Evolutionary conservation across 1,139 yeast species (phyloP), one percentile per base, ranked within the genome.

Genomic region (Pichia sp.): DNA sequence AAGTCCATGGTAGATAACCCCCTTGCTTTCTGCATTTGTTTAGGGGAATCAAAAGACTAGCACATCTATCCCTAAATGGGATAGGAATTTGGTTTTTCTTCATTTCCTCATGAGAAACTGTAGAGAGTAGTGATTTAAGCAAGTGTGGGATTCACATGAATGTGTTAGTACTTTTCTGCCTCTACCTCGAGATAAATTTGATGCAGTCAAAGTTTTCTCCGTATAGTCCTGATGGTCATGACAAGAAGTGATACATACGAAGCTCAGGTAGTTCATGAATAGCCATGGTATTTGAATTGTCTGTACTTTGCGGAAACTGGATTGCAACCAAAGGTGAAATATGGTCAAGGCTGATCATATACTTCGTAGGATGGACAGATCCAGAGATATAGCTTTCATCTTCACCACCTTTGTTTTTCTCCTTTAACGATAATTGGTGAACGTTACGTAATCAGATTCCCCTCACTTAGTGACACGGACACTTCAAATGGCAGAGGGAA

Each of bases 1-100:
- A 89, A 66, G 81, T 84, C 85, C 85, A 82, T 34, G 87, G 87
- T 67, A 81, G 59, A 62, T 72, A 81, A 66, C 74, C 71, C n/a
- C 78, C 76, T 60, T 80, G 83, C 54, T 74, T 71, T 57, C 86
- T 78, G 67, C 87, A 82, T 63, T 78, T 78, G 69, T 80, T 80
- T 55, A 82, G 70, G 23, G 95, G 85, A 30, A 82, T 87, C 66
- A 85, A 79, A 66, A 88, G 76, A 36, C 85, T 79, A 5, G 95
- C 95, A 71, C 96, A 89, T 72, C 95, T 82, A 70, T 89, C 96
- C 67, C 96, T 79, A 81, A 87, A 89, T 61, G 82, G 82, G 61
- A 89, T 75, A 36, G 96, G 96, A 57, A 89, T 85, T 71, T 85
- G 82, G 72, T 86, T 76, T 66, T 84, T 79, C 72, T 87, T 90